Percentiles rank a stretch among this genome's conserved stretches.
These are phyloP conservation scores for Hypoxylon sp. DNA, from an alignment of 2,329 filamentous ascomycete species.

Conservation along the genomic window DNA sequence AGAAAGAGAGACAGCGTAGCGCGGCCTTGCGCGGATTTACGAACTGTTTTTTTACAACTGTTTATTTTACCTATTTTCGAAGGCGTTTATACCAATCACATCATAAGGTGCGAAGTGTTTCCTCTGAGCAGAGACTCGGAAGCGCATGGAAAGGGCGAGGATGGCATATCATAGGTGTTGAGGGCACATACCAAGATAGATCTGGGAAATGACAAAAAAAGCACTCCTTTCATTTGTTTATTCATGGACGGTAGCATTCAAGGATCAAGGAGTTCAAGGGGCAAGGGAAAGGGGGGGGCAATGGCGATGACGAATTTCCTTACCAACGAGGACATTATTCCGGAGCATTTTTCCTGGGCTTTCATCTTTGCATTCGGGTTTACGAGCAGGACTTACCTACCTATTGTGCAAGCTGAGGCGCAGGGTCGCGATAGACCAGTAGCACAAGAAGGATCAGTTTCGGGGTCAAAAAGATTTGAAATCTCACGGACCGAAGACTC, in stretches of 20 bases:
- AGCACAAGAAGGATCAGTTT: slow-evolving; percentile 34
- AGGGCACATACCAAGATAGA: slow-evolving; percentile 39
- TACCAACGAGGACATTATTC: slow-evolving; percentile 32
- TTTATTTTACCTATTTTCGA: slow-evolving; percentile 18
- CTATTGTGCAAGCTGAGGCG: slow-evolving; percentile 31
- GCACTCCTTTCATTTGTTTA: slow-evolving; percentile 36
- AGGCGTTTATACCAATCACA: slow-evolving; percentile 26
- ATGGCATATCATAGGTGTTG: slow-evolving; percentile 43
- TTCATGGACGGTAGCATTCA: slow-evolving; percentile 30
- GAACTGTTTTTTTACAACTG: slow-evolving; percentile 24
- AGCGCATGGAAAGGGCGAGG: slow-evolving; percentile 26
- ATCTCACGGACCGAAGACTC: slow-evolving; percentile 19
- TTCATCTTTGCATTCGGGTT: slow-evolving; percentile 34
- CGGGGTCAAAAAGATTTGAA: slow-evolving; percentile 22
- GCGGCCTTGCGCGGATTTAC: slow-evolving; percentile 33
- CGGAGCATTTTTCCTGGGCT: slow-evolving; percentile 31
- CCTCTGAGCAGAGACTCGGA: slow-evolving; percentile 25
- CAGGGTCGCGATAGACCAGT: slow-evolving; percentile 34
- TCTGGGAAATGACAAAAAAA: slow-evolving; percentile 43
- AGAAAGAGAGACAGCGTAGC: slow-evolving; percentile 37
- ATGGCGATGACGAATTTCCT: slow-evolving; percentile 36
- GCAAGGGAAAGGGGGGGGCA: slow-evolving; percentile 7
- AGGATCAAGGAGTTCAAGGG: slow-evolving; percentile 29
- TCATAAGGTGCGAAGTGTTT: slow-evolving; percentile 10
- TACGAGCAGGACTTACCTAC: slow-evolving; percentile 32